Evolutionary conservation across 257 asterid species (phyloP), one percentile per base, ranked within the genome.

Genomic region (Sherardia arvensis): DNA sequence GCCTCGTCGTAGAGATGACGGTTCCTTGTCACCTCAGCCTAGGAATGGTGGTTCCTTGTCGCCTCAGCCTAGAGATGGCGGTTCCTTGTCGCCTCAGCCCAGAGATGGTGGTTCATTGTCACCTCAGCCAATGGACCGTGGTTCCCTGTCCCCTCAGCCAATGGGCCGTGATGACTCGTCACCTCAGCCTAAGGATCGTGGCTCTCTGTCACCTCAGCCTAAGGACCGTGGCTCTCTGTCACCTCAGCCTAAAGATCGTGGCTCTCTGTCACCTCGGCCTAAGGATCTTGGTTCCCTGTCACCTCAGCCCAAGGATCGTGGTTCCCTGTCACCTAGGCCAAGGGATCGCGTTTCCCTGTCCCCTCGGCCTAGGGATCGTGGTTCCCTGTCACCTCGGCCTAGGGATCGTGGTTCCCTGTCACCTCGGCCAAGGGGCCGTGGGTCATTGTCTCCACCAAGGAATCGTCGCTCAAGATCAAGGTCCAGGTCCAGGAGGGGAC

Each of bases 391-490:
- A 1, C 79, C 79, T 1, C 79, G 51, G 12, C 56, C 10, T 5
- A 49, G 26, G 27, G 56, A 15, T 6, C 56, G 51, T 15, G 51
- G 20, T 20, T 43, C 51, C 3, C 17, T 43, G 51, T 43, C 51
- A 8, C 51, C 51, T 30, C 34, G 34, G 3, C 34, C 34, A 2
- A 30, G 34, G 3, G 6, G 6, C 34, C 34, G 34, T 30, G 34
- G 51, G 23, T 74, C 74, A 2, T 28, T 49, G 45, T 6, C 78
- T 3, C 71, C 71, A 3, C 61, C 23, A 25, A 70, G 72, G 64
- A 67, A 47, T 70, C 72, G 53, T 32, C 65, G 76, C 15, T 70
- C 76, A 23, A 74, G 79, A 55, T 75, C 79, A 56, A 33, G 61
- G 34, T 62, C 75, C 3, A 67, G 63, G 62, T 61, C 79, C 0